Evolutionary conservation across 202 grass and related monocot species (phyloP), one percentile per base, ranked within the genome.

Genomic region (Zizania palustris): DNA sequence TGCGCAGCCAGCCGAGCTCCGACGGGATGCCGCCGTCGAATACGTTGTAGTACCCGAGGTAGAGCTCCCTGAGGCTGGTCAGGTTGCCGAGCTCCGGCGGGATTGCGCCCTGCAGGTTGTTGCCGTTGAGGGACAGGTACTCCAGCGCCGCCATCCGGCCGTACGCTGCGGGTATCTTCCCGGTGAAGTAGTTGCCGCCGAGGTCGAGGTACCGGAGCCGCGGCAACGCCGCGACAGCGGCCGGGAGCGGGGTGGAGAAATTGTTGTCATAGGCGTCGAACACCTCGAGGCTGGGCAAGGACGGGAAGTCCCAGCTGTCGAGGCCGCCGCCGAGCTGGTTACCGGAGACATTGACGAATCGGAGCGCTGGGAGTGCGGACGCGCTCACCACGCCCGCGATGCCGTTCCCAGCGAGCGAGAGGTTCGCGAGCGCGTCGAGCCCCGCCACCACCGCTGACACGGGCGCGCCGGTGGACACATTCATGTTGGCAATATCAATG

Each of bases 181-280:
- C 92, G 6, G 84, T 66, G 80, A 99, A 99, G 81, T 87, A 99
- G 69, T 99, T 99, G 16, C 96, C 96, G 1, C 96, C 96, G 35
- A 99, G 87, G 84, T 99, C 90, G 1, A 99, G 75, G 79, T 99
- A 79, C 48, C 81, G 81, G 20, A 99, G 80, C 40, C 83, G 63
- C 21, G 66, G 75, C 54, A 91, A 79, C 10, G 64, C 13, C 7
- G 83, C 53, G 13, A 96, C 78, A 62, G 78, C 61, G 28, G 45
- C 48, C 7, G 96, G 96, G 7, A 99, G 82, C 15, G 81, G 42
- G 2, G 83, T 59, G 5, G 90, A 77, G 83, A 93, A 91, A 86
- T 99, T 96, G 81, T 99, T 99, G 86, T 99, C 92, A 58, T 99
- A 99, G 36, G 96, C 92, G 77, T 99, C 92, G 67, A 99, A 36